Base-by-base conservation (phyloP, 768 basidiomycete genomes). In the Brasilioporus rufonigricans region DNA sequence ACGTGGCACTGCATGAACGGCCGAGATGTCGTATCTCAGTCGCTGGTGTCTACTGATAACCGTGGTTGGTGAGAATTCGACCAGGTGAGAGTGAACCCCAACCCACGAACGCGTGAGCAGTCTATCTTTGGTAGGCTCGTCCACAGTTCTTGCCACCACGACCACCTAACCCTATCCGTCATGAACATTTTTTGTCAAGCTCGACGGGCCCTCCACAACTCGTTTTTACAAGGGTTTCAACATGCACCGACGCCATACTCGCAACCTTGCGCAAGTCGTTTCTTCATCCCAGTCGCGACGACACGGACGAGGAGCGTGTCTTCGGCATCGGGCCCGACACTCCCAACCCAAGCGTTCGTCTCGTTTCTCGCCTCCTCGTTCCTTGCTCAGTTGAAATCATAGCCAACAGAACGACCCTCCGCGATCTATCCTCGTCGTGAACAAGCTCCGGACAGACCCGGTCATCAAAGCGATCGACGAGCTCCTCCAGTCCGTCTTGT, bases 391-490 rank as follows among this genome's bases (percentile, higher is more conserved):
- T 66, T 57, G 31, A 64, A 51, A 49, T 56, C 60, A 53, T 52
- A 70, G 68, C 58, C 57, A 52, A 56, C 62, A 62, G 57, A 59
- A 44, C 40, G 61, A 65, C 27, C 76, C 80, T 24, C 85, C 82
- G 40, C 82, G 82, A 64, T 76, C 81, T 41, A 84, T 90, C 39
- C 79, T 91, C 48, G 80, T 91, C 58, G 87, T 91, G 14, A 91
- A 91, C 74, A 91, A 91, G 69, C 74, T 88, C 31, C 81, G 89
- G 43, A 91, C 89, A 36, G 82, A 84, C 52, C 85, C 86, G 10
- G 89, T 91, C 53, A 81, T 89, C 49, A 79, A 83, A 26, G 88
- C 89, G 3, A 90, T 91, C 55, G 81, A 87, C 58, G 82, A 86
- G 8, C 80, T 91, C 60, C 80, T 91, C 49, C 76, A 78, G 89